phyloP scores from a whole-genome alignment of 192 early-diverging fungal species.

The Radiomyces spectabilis region DNA sequence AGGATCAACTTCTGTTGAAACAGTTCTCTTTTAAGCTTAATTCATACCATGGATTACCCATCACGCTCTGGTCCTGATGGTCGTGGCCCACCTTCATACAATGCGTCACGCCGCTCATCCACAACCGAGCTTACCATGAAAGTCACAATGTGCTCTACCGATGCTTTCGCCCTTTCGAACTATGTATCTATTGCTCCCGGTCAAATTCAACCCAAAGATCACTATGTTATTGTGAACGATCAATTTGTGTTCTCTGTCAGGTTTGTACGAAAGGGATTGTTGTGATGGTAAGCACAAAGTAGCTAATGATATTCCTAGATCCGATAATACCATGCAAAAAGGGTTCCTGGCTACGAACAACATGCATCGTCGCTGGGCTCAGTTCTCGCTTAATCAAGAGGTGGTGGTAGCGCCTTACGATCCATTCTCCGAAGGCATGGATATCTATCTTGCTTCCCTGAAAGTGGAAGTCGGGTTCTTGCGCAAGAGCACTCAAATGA shows the following conservation, averaged over 20 bases:
- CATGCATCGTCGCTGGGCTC: conserved; percentile 61
- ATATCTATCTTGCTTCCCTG: conserved; percentile 37
- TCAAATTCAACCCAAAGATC: conserved; percentile 61
- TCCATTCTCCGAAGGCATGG: conserved; percentile 33
- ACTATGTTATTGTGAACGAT: conserved; percentile 73
- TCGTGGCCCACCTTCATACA: too few species aligned
- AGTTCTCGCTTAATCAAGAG: conserved; percentile 54
- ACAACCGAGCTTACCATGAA: conserved; percentile 16
- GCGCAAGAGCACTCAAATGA: conserved; percentile 35
- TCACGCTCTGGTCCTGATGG: too few species aligned
- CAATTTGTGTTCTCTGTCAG: conserved; percentile 75
- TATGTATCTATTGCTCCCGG: conserved; percentile 62
- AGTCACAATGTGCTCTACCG: conserved; percentile 40
- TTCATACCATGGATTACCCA: too few species aligned
- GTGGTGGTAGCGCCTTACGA: conserved; percentile 58
- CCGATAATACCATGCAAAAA: conserved; percentile 30
- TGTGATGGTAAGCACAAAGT: background rate
- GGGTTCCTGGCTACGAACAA: conserved; percentile 46
- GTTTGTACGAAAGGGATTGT: conserved; percentile 23
- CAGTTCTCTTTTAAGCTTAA: too few species aligned
- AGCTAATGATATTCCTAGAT: conserved; percentile 16
- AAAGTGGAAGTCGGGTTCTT: conserved; percentile 56
- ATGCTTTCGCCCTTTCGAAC: conserved; percentile 58
- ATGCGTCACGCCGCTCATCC: too few species aligned
- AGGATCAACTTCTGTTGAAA: too few species aligned